These are phyloP conservation scores for Boechera retrofracta DNA, from an alignment of 345 rosid species.

Conservation along the genomic window DNA sequence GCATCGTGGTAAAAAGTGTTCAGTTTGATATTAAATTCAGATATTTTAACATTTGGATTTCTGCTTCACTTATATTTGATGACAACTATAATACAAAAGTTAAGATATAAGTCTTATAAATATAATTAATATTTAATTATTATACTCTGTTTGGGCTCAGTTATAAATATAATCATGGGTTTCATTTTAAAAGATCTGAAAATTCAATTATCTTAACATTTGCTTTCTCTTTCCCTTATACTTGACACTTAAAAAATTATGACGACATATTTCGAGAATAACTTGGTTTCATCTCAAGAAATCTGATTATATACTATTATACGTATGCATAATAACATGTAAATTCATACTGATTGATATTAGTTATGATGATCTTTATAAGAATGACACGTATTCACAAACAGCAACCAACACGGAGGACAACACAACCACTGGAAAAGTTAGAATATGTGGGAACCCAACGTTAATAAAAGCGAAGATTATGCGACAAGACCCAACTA, in stretches of 20 bases:
- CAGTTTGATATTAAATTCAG: not conserved
- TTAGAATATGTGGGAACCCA: constrained; percentile 38
- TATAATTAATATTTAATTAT: no score
- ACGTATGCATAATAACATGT: constrained; percentile 24
- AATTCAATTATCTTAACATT: not conserved
- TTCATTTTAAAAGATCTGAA: not conserved
- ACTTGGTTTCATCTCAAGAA: constrained; percentile 9
- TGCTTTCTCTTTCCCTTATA: not conserved
- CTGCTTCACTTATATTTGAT: not conserved
- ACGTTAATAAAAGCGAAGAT: constrained; percentile 42
- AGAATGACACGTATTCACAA: constrained; percentile 30
- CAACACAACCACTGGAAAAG: constrained; percentile 33
- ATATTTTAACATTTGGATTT: not conserved
- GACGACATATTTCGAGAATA: not conserved
- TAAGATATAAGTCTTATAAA: not conserved
- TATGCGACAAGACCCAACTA: constrained; percentile 47
- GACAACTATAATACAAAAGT: not conserved
- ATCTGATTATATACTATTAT: not conserved
- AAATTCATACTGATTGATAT: not conserved
- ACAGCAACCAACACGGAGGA: constrained; percentile 30
- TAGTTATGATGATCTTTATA: not conserved
- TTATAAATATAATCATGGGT: not conserved
- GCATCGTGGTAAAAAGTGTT: not conserved
- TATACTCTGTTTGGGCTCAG: not conserved
- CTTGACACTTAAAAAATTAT: no score